Percentiles rank a stretch among this genome's conserved stretches.
Evolutionary conservation across 257 asterid genomes (phyloP).

Genomic region (Asclepias syriaca): DNA sequence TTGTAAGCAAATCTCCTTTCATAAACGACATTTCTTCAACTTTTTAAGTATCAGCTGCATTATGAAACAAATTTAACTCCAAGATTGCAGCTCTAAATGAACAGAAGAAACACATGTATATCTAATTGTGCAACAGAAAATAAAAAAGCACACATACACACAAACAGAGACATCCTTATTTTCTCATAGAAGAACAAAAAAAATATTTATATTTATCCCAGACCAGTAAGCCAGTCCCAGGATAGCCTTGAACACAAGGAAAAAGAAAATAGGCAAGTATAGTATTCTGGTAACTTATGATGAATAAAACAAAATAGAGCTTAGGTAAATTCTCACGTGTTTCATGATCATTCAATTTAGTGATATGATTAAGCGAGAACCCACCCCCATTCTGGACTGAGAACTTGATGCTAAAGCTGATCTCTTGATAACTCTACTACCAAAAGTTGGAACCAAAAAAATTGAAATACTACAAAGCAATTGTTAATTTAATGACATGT

Average conservation of each 20-base stretch:
- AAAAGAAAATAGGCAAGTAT: not conserved
- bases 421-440: not conserved
- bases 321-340: not conserved
- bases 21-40: constrained; percentile 56
- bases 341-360: not conserved
- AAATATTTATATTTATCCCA: too few species aligned
- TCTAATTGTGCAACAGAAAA: not conserved
- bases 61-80: not conserved
- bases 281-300: not conserved
- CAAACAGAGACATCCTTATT: not conserved
- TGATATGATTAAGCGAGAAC: not conserved
- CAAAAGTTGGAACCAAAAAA: not conserved
- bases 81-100: not conserved
- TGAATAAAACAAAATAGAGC: not conserved
- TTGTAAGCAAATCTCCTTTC: constrained; percentile 73
- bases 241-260: not conserved
- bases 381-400: too few species aligned
- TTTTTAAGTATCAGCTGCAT: not conserved
- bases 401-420: not conserved
- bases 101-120: not conserved
- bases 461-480: not conserved
- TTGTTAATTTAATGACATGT: not conserved
- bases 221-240: not conserved
- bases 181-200: too few species aligned
- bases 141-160: too few species aligned